Conservation (phyloP, 768 basidiomycete genomes). For the Boletus insuetus region DNA sequence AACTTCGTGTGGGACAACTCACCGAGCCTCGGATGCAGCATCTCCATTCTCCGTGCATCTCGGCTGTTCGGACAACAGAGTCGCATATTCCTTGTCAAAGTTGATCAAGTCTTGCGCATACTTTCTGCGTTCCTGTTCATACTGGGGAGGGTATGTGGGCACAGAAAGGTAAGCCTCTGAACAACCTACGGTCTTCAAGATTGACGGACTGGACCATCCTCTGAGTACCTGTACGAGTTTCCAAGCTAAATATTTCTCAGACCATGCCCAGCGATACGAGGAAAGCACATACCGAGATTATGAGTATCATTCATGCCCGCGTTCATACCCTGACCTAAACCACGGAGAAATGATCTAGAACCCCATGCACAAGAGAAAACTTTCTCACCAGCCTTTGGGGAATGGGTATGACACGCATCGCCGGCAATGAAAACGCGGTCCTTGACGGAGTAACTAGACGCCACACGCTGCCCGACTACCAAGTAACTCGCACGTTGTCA, state of each 20-base stretch:
- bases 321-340: background rate
- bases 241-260: background rate
- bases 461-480: no score
- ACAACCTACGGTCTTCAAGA: background rate
- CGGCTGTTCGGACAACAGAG: background rate
- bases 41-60: background rate
- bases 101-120: background rate
- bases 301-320: background rate
- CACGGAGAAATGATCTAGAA: background rate
- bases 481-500: no score
- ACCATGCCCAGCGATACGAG: background rate
- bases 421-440: no score
- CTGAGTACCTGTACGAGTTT: background rate
- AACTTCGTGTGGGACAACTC: background rate
- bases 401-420: no score
- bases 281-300: background rate
- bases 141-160: background rate
- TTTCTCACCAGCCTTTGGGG: no score
- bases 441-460: no score
- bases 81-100: background rate
- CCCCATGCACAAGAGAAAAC: no score
- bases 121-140: background rate
- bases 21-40: background rate
- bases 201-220: background rate
- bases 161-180: background rate